phyloP scores from a whole-genome alignment of 2,329 filamentous ascomycete genomes.

The Colletotrichum truncatum region DNA sequence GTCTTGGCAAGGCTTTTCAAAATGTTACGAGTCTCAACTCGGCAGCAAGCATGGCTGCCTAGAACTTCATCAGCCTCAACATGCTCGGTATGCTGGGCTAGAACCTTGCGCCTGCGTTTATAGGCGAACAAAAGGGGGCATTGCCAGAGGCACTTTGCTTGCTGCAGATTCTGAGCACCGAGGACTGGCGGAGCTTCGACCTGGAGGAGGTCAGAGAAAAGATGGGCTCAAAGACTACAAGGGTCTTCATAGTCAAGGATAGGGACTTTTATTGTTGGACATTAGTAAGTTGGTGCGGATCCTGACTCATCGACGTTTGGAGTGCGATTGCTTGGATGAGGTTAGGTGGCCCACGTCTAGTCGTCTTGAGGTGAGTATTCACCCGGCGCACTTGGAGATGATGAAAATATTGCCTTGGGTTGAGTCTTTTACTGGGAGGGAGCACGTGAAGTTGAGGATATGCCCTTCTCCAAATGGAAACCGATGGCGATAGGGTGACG shows the following conservation, averaged over 20 bases:
- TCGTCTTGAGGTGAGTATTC: not conserved
- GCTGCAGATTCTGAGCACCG: not conserved
- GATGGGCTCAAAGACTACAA: not conserved
- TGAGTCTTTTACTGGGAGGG: not conserved
- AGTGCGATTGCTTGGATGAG: not conserved
- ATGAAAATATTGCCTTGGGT: constrained; percentile 8
- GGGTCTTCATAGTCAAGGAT: constrained; percentile 8
- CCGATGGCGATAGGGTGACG: too few relatives aligned
- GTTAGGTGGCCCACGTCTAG: not conserved
- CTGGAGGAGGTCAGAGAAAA: not conserved
- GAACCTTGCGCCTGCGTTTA: not conserved
- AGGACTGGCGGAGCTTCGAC: constrained; percentile 2
- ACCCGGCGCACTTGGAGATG: not conserved
- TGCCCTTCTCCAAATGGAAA: too few relatives aligned
- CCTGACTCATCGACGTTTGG: not conserved
- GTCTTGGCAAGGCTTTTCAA: constrained; percentile 1
- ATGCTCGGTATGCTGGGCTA: constrained; percentile 16
- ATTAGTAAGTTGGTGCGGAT: not conserved
- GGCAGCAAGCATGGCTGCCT: not conserved
- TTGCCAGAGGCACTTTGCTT: not conserved
- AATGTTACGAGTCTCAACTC: not conserved
- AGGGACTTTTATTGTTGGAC: not conserved
- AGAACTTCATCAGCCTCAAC: not conserved
- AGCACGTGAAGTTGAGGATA: not conserved
- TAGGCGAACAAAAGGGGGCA: not conserved